These are phyloP conservation scores for Fomitopsis serialis DNA, from an alignment of 768 basidiomycete species.

Conservation along the genomic window DNA sequence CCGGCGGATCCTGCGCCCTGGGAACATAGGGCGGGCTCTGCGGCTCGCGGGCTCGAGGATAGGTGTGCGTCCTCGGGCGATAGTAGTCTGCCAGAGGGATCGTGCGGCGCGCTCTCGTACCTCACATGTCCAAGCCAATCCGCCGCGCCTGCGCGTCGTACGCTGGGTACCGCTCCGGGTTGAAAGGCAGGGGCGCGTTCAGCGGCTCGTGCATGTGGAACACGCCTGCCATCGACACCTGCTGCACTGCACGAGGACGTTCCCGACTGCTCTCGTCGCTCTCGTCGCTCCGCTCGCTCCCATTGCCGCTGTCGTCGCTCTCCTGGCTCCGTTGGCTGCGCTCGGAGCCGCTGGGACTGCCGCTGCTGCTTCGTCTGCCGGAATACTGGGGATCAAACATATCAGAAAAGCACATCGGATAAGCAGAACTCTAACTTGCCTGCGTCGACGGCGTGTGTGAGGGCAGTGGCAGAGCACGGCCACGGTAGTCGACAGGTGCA, in stretches of 20 bases:
- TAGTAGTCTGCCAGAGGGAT: slow-evolving; percentile 8
- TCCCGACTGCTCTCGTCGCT: slow-evolving; percentile 8
- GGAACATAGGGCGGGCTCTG: background rate
- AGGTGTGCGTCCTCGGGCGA: slow-evolving; percentile 13
- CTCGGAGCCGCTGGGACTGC: slow-evolving; percentile 10
- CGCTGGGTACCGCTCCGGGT: slow-evolving; percentile 13
- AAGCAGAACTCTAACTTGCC: slow-evolving; percentile 6
- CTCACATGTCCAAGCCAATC: slow-evolving; percentile 13
- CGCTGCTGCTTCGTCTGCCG: slow-evolving; percentile 7
- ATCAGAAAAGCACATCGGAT: slow-evolving; percentile 9
- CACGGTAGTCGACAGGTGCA: background rate
- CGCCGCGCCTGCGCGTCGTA: slow-evolving; percentile 13
- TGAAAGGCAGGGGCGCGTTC: background rate
- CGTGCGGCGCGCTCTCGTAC: slow-evolving; percentile 9
- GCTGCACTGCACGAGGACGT: background rate
- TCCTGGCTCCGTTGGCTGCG: slow-evolving; percentile 4
- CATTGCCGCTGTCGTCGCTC: slow-evolving; percentile 10
- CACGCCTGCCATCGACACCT: background rate
- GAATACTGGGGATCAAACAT: slow-evolving; percentile 6
- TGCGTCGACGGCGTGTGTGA: slow-evolving; percentile 6
- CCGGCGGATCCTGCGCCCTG: slow-evolving; percentile 1
- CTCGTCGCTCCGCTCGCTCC: slow-evolving; percentile 10
- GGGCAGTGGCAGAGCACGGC: slow-evolving; percentile 3
- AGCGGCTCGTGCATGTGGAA: slow-evolving; percentile 4
- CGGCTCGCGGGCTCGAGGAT: slow-evolving; percentile 5